Conservation (phyloP, 352 stramenopile species). For the Globisporangium rhizosaccharum region DNA sequence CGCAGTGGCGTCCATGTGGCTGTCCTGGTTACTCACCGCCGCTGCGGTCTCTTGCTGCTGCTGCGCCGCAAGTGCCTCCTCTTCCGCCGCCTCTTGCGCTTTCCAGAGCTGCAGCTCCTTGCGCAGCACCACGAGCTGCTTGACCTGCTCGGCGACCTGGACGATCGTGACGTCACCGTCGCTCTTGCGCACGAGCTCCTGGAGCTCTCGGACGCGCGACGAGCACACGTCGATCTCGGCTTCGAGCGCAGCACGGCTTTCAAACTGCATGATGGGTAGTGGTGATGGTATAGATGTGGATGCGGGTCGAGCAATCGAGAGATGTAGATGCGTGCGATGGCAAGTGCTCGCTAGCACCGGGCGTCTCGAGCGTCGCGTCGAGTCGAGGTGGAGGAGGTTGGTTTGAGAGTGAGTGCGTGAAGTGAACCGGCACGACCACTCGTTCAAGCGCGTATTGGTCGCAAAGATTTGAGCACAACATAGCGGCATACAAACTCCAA, state of each 20-base stretch:
- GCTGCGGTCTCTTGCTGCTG: slow-evolving; percentile 4
- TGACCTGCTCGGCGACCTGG: slow-evolving; percentile 48
- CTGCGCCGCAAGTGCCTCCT: slow-evolving; percentile 2
- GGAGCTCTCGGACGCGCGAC: slow-evolving; percentile 41
- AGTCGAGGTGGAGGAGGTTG: slow-evolving; percentile 1
- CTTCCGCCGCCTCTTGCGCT: slow-evolving; percentile 20
- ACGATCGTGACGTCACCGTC: slow-evolving; percentile 38
- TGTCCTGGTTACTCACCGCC: slow-evolving; percentile 18
- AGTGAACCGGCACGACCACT: not conserved
- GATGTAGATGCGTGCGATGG: not conserved
- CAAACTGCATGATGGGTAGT: slow-evolving; percentile 36
- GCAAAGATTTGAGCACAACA: too few relatives aligned
- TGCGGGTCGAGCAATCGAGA: not conserved
- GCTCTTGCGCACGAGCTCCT: slow-evolving; percentile 42
- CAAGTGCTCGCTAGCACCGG: too few relatives aligned
- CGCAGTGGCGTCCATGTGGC: slow-evolving; percentile 5
- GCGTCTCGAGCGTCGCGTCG: too few relatives aligned
- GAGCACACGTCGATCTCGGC: slow-evolving; percentile 52
- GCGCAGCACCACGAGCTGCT: slow-evolving; percentile 49
- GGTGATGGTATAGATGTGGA: not conserved
- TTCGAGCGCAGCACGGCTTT: slow-evolving; percentile 35
- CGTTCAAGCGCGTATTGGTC: not conserved
- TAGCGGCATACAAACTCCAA: not conserved
- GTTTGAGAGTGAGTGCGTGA: slow-evolving; percentile 3
- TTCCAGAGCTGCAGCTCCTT: slow-evolving; percentile 67